phyloP scores from a whole-genome alignment of 768 basidiomycete species.

The Lepiota brunneoincarnata region DNA sequence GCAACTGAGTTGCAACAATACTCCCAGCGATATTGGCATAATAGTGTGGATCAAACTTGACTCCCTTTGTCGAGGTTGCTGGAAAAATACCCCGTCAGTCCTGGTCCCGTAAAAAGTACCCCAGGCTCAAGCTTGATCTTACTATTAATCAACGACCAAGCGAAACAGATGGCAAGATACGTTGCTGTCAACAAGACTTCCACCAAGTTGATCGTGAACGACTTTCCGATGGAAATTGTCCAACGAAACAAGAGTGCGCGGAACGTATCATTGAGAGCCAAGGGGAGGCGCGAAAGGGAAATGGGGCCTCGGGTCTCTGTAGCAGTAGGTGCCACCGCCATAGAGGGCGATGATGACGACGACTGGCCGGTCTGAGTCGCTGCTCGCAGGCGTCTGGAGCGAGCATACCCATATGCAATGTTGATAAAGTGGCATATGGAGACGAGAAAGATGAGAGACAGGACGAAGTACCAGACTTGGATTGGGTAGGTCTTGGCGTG shows the following conservation, averaged over 20 bases:
- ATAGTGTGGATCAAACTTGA: slow-evolving; percentile 33
- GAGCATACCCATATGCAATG: slow-evolving; percentile 18
- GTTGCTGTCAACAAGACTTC: slow-evolving; percentile 35
- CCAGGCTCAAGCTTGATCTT: slow-evolving; percentile 1
- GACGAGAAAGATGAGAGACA: slow-evolving; percentile 38
- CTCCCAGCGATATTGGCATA: slow-evolving; percentile 39
- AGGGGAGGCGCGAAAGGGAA: slow-evolving; percentile 24
- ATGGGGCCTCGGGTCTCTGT: slow-evolving; percentile 1
- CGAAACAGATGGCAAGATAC: slow-evolving; percentile 35
- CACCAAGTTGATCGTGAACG: slow-evolving; percentile 36
- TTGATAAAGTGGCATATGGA: slow-evolving; percentile 31
- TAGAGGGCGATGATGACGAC: not conserved
- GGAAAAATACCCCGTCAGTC: no score
- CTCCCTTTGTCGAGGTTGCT: slow-evolving; percentile 33
- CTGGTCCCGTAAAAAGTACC: no score
- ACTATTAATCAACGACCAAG: slow-evolving; percentile 40
- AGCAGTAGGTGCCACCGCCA: slow-evolving; percentile 5
- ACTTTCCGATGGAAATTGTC: slow-evolving; percentile 30
- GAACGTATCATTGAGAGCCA: slow-evolving; percentile 30
- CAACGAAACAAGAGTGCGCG: slow-evolving; percentile 35
- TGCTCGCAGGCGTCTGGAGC: slow-evolving; percentile 10
- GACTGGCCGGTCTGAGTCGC: not conserved
- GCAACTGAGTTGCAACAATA: slow-evolving; percentile 47
- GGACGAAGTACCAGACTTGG: slow-evolving; percentile 41
- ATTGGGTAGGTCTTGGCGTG: slow-evolving; percentile 29